Evolutionary conservation across 768 basidiomycete species (phyloP), one percentile per base, ranked within the genome.

Genomic region (Termitomyces sp.): DNA sequence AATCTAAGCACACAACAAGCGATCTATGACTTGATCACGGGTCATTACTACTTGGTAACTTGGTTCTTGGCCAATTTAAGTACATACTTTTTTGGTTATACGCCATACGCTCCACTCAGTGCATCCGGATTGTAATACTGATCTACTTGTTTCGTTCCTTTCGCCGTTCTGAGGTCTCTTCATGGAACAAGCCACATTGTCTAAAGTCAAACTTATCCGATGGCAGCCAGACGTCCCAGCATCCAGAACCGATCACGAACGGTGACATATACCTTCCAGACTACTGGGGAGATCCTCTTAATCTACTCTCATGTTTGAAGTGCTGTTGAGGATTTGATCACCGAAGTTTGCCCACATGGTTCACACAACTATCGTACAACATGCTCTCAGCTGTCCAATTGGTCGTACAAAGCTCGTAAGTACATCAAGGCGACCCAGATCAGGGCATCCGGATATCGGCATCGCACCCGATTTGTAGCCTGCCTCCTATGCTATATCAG

Each of bases 281-380:
- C 31, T 42, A 31, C 31, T 43, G 54, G 42, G 38, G 20, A 42
- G 51, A 42, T 48, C 29, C 56, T 46, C 32, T 31, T 38, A 43
- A 56, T 56, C 61, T 56, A 29, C 38, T n/a, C 31, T 50, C 3
- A n/a, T 20, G 57, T 55, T 43, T 48, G 52, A 62, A 46, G 20
- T 63, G 37, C 36, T 54, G 47, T 59, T 43, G 46, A 48, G 42
- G 40, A 49, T 62, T 40, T 57, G 62, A 60, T 60, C 49, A 52
- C 59, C 59, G 36, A 54, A 34, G 12, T 42, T 12, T 56, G 55
- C 45, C 31, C 55, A 45, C 42, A 56, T 56, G 42, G 49, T 47
- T 14, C 15, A 25, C 43, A 56, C 34, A 14, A 3, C 25, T 25
- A 25, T 25, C 25, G 25, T 25, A 25, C 31, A 49, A 37, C 59